Percentiles rank a stretch among this genome's conserved stretches.
These are phyloP conservation scores for Rubia balearica DNA, from an alignment of 305 asterid genomes.

Conservation along the genomic window DNA sequence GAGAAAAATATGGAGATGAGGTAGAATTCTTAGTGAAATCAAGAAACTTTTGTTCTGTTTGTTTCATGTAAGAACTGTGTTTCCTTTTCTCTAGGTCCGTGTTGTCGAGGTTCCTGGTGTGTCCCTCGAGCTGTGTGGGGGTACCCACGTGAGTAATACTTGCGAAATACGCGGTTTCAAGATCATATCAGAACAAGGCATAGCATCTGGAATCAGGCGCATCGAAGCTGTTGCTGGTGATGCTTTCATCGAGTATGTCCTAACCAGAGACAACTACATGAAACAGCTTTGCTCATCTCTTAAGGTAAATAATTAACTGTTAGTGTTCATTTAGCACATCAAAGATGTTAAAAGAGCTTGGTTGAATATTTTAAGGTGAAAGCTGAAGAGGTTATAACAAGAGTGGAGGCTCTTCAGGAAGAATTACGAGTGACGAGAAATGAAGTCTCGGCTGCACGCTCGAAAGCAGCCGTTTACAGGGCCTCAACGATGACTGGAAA, in stretches of 20 bases:
- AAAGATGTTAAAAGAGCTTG: neutral
- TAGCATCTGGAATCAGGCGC: constrained; percentile 85
- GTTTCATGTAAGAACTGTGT: neutral
- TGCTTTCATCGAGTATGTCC: constrained; percentile 78
- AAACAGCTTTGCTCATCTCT: constrained; percentile 90
- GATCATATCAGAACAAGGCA: constrained; percentile 79
- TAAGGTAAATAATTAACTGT: constrained; percentile 41
- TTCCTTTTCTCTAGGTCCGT: constrained; percentile 53
- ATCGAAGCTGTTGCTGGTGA: constrained; percentile 98
- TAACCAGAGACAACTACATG: constrained; percentile 78
- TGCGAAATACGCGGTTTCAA: constrained; percentile 84
- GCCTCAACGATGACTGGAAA: constrained; percentile 56
- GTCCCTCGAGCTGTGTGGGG: constrained; percentile 95
- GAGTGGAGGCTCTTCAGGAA: constrained; percentile 75
- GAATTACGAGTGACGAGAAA: constrained; percentile 50
- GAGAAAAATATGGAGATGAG: constrained; percentile 94
- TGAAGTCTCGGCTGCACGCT: constrained; percentile 54
- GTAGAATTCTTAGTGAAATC: constrained; percentile 18
- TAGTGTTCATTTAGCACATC: neutral
- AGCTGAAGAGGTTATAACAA: constrained; percentile 72
- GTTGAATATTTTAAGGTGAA: constrained; percentile 44
- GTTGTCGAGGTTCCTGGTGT: constrained; percentile 96
- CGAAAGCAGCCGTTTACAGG: constrained; percentile 82
- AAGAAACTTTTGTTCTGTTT: neutral
- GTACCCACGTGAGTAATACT: constrained; percentile 80